Conservation (phyloP, 495 filamentous ascomycete species). For the Neurospora africana region DNA sequence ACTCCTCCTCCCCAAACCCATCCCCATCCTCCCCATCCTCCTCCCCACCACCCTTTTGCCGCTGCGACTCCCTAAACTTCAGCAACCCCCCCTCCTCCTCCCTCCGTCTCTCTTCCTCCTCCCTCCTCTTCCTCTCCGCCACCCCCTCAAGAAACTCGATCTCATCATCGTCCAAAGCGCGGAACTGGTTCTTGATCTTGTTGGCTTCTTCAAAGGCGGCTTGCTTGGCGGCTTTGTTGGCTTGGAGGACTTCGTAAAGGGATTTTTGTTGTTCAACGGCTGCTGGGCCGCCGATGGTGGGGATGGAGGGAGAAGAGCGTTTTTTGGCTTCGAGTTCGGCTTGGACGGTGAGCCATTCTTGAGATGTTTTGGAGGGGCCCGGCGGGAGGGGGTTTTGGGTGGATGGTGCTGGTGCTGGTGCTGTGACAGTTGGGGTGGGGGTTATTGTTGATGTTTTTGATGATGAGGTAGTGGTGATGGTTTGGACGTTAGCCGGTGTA, state of each 20-base stretch:
- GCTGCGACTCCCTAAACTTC: slow-evolving; percentile 45
- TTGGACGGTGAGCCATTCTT: slow-evolving; percentile 63
- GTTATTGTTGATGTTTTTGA: neutral
- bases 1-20: slow-evolving; percentile 3
- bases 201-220: slow-evolving; percentile 90
- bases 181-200: slow-evolving; percentile 86
- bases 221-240: slow-evolving; percentile 95
- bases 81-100: slow-evolving; percentile 67
- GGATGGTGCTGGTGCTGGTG: neutral
- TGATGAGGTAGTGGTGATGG: neutral
- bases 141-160: slow-evolving; percentile 82
- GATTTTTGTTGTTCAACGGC: slow-evolving; percentile 51
- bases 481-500: neutral
- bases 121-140: slow-evolving; percentile 51
- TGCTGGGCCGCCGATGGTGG: neutral
- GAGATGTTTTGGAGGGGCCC: slow-evolving; percentile 5
- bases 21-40: slow-evolving; percentile 10
- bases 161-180: slow-evolving; percentile 86
- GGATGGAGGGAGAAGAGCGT: neutral
- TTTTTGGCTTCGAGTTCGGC: slow-evolving; percentile 54
- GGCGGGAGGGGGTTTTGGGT: neutral
- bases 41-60: slow-evolving; percentile 36
- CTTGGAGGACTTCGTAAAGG: slow-evolving; percentile 78
- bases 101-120: slow-evolving; percentile 63
- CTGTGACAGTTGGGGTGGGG: neutral